phyloP scores from a whole-genome alignment of 805 yeast genomes.

The Tetrapisispora pingtungensis region DNA sequence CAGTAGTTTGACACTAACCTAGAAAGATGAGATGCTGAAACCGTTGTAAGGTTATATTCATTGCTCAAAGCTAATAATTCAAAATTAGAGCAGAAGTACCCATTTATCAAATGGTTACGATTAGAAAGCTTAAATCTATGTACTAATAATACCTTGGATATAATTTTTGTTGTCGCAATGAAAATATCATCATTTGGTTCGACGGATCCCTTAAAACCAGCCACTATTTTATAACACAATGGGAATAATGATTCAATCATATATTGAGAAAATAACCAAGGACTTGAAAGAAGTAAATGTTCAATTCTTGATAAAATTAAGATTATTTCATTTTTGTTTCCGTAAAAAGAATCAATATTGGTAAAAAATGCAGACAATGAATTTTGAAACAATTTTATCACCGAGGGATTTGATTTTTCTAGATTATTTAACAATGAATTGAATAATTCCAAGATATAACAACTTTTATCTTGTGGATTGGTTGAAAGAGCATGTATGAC shows the following conservation, averaged over 20 bases:
- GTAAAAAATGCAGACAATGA: slow-evolving; percentile 27
- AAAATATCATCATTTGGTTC: slow-evolving; percentile 27
- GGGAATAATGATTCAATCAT: slow-evolving; percentile 46
- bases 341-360: slow-evolving; percentile 7
- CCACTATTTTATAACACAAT: slow-evolving; percentile 8
- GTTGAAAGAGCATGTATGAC: slow-evolving; percentile 9
- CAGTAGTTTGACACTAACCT: slow-evolving; percentile 60
- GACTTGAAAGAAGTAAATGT: slow-evolving; percentile 35
- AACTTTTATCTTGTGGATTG: slow-evolving; percentile 2
- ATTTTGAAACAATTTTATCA: slow-evolving; percentile 20
- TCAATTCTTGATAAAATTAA: slow-evolving; percentile 30
- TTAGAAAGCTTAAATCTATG: slow-evolving; percentile 63
- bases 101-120: slow-evolving; percentile 59
- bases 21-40: slow-evolving; percentile 40
- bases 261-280: slow-evolving; percentile 59
- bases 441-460: slow-evolving; percentile 16
- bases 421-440: slow-evolving; percentile 11
- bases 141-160: slow-evolving; percentile 52
- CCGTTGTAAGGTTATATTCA: slow-evolving; percentile 15
- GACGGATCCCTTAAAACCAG: background rate
- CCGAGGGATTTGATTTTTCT: slow-evolving; percentile 15
- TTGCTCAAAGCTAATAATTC: slow-evolving; percentile 32
- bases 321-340: slow-evolving; percentile 4
- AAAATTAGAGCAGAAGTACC: slow-evolving; percentile 42
- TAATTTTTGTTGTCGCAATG: slow-evolving; percentile 34